Conservation (phyloP, 2,329 filamentous ascomycete species). For the Davidsoniella neocaledoniae region DNA sequence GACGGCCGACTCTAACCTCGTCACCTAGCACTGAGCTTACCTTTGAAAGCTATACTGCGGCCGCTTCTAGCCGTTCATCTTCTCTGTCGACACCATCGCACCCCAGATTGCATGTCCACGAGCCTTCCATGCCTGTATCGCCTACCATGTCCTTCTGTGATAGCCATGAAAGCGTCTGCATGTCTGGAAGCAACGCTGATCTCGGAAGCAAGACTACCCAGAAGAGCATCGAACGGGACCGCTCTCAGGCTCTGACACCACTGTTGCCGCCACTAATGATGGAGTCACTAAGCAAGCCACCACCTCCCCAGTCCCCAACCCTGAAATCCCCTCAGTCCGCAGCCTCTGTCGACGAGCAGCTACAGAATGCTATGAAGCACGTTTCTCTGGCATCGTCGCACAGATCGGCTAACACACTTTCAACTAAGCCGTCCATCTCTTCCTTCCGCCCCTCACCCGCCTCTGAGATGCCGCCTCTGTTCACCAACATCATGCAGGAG, state of each 20-base stretch:
- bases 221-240: conserved; percentile 31
- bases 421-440: conserved; percentile 53
- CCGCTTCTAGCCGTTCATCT: conserved; percentile 49
- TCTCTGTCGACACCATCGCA: conserved; percentile 51
- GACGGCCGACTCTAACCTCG: conserved; percentile 27
- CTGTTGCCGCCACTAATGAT: conserved; percentile 69
- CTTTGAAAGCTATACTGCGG: conserved; percentile 57
- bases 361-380: conserved; percentile 25
- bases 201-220: neutral
- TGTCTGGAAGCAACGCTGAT: conserved; percentile 32
- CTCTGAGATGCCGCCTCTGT: conserved; percentile 37
- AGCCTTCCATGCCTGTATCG: conserved; percentile 40
- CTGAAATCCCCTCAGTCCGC: conserved; percentile 42
- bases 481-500: conserved; percentile 45
- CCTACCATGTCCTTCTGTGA: conserved; percentile 48
- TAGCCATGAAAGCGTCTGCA: conserved; percentile 34
- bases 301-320: conserved; percentile 2
- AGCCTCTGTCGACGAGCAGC: conserved; percentile 36
- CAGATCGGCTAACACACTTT: conserved; percentile 30
- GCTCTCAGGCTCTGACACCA: conserved; percentile 57
- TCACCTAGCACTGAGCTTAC: conserved; percentile 66
- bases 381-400: conserved; percentile 23
- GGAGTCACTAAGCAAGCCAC: conserved; percentile 18
- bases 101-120: conserved; percentile 27
- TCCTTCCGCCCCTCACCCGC: conserved; percentile 52